These are phyloP conservation scores for Athelia psychrophila DNA, from an alignment of 1,284 basidiomycete species.

Conservation along the genomic window DNA sequence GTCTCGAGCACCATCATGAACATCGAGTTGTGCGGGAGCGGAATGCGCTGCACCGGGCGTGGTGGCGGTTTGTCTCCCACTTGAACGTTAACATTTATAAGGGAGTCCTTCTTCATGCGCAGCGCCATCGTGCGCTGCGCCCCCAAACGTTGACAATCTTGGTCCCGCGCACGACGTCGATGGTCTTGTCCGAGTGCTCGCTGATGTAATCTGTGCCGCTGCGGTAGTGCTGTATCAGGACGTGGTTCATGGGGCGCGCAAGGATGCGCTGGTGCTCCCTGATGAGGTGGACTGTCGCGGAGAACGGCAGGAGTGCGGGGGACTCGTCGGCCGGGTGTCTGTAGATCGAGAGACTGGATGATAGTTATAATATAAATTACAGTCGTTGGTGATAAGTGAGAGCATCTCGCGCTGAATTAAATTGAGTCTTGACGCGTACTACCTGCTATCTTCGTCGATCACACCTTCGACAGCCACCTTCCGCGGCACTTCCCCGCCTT, in stretches of 20 bases:
- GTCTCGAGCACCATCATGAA: constrained; percentile 72
- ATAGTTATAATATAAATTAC: too few species aligned
- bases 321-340: constrained; percentile 78
- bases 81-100: too few species aligned
- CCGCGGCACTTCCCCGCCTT: constrained; percentile 75
- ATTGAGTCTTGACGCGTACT: neutral
- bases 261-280: constrained; percentile 50
- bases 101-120: constrained; percentile 54
- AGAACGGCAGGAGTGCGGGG: constrained; percentile 61
- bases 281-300: constrained; percentile 61
- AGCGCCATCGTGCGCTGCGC: constrained; percentile 72
- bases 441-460: constrained; percentile 62
- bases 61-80: constrained; percentile 17
- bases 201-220: constrained; percentile 75
- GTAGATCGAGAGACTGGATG: constrained; percentile 65
- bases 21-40: constrained; percentile 74
- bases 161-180: constrained; percentile 68
- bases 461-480: constrained; percentile 71
- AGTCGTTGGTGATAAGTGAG: too few species aligned
- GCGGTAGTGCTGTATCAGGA: constrained; percentile 75
- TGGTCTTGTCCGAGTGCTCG: constrained; percentile 79
- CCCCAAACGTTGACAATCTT: constrained; percentile 74
- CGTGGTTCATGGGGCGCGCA: constrained; percentile 69
- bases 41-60: constrained; percentile 55
- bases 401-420: too few species aligned